Base-by-base conservation (phyloP, 1,284 basidiomycete genomes). In the Golubevia pallescens region DNA sequence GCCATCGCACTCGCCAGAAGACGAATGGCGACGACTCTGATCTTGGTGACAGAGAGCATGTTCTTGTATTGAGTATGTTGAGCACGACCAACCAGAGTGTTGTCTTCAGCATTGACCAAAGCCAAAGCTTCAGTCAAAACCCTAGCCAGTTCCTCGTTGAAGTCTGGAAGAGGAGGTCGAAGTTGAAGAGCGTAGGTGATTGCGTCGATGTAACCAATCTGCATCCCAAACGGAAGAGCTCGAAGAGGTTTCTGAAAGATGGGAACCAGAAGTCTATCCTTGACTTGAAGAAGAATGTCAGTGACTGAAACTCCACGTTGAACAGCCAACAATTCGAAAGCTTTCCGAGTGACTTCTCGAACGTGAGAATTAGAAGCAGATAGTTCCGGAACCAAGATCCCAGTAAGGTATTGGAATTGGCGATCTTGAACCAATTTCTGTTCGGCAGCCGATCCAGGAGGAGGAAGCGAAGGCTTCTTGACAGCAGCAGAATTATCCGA, bases 181-280 rank as follows among this genome's bases (percentile, higher is more conserved):
- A 87, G 79, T 62, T 84, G 81, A 69, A 87, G 85, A 81, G 93
- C 93, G 85, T 95, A 99, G 19, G 95, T 93, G 69, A 99, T 91
- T 10, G 95, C 95, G 81, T 99, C 97, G 66, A 99, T 95, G 89
- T 98, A 95, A 34, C 95, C 97, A 65, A 99, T 97, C 86, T 99
- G 97, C 86, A 96, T 94, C 14, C 93, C 90, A 83, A 98, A 96
- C 1, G 95, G 95, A 19, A 99, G 89, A 0, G 97, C 97, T 63
- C 97, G 90, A n/a, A 99, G 89, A 19, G 97, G 97, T 85, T 99
- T 99, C 24, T 93, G 93, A 87, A 94, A 99, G 77, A 99, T 96
- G 0, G 92, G 92, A 19, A 90, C 90, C 59, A 98, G 88, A 83
- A 98, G 91, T 14, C 95, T 91, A 67, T 94, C 93, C 59, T 94